Percentiles rank a stretch among this genome's conserved stretches.
Conservation (phyloP, 257 asterid species). For the Craterostigma plantagineum region DNA sequence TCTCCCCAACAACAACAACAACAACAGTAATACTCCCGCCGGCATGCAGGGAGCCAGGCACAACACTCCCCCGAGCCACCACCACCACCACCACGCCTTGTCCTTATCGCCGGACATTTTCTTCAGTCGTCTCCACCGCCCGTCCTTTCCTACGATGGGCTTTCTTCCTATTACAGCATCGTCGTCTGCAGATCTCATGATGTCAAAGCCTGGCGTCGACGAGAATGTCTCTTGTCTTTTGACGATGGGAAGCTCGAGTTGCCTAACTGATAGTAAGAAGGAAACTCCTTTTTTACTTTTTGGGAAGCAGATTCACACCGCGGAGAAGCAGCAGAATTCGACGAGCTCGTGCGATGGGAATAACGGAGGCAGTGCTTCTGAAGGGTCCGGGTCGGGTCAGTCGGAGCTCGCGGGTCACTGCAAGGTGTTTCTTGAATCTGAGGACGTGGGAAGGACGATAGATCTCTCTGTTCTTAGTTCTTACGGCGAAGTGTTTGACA, state of each 20-base stretch:
- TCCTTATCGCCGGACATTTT: no score
- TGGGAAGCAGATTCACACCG: slow-evolving; percentile 53
- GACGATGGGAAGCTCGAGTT: slow-evolving; percentile 39
- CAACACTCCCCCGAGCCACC: slow-evolving; percentile 32
- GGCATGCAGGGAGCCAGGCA: slow-evolving; percentile 99
- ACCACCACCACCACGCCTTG: no score
- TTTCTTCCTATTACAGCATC: no score
- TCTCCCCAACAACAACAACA: slow-evolving; percentile 18
- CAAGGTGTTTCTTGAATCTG: slow-evolving; percentile 71
- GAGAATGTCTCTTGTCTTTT: slow-evolving; percentile 45
- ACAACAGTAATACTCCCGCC: slow-evolving; percentile 78
- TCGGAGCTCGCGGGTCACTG: slow-evolving; percentile 45
- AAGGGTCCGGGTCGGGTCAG: slow-evolving; percentile 34
- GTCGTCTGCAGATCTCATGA: no score
- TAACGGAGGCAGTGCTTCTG: slow-evolving; percentile 31
- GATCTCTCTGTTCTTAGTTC: slow-evolving; percentile 52
- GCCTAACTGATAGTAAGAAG: slow-evolving; percentile 16
- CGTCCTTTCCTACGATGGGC: slow-evolving; percentile 26
- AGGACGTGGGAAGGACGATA: slow-evolving; percentile 60
- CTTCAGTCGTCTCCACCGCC: no score
- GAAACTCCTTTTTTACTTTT: slow-evolving; percentile 43
- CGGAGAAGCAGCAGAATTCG: slow-evolving; percentile 38
- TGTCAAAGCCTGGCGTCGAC: slow-evolving; percentile 9
- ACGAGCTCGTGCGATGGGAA: slow-evolving; percentile 26
- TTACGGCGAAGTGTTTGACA: slow-evolving; percentile 41